Conservation (phyloP, 169 alveolate genomes). For the Amoebophrya sp. region DNA sequence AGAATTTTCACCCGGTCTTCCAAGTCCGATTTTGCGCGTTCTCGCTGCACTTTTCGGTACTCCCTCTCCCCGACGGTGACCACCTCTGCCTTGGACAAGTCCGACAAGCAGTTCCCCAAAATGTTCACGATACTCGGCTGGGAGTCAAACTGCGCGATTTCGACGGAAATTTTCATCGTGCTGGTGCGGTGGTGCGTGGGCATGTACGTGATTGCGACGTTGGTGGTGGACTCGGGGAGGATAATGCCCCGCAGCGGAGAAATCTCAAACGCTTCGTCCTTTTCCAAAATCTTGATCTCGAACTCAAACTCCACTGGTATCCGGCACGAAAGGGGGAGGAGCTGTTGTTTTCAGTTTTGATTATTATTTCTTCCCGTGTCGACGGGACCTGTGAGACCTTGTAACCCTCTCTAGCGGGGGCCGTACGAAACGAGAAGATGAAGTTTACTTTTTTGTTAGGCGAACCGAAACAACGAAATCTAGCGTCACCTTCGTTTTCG, state of each 20-base stretch:
- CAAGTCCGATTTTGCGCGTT: background rate
- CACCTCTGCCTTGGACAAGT: background rate
- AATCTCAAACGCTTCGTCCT: background rate
- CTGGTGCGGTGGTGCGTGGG: background rate
- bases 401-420: too few species aligned
- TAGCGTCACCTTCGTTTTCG: background rate
- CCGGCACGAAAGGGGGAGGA: background rate
- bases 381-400: too few species aligned
- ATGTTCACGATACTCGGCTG: background rate
- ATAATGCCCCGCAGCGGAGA: background rate
- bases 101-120: background rate
- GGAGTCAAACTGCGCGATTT: constrained; percentile 12
- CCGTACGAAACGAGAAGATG: too few species aligned
- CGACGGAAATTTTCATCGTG: background rate
- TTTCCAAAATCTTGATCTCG: background rate
- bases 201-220: background rate
- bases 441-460: too few species aligned
- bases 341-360: background rate
- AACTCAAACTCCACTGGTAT: background rate
- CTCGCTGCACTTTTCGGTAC: background rate
- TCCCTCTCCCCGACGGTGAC: constrained; percentile 9
- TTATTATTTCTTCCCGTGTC: too few species aligned
- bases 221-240: background rate
- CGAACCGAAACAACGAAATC: background rate
- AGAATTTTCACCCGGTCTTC: background rate